Percentiles rank a stretch among this genome's conserved stretches.
Conservation (phyloP, 331 rosid species). For the Telfairia occidentalis region DNA sequence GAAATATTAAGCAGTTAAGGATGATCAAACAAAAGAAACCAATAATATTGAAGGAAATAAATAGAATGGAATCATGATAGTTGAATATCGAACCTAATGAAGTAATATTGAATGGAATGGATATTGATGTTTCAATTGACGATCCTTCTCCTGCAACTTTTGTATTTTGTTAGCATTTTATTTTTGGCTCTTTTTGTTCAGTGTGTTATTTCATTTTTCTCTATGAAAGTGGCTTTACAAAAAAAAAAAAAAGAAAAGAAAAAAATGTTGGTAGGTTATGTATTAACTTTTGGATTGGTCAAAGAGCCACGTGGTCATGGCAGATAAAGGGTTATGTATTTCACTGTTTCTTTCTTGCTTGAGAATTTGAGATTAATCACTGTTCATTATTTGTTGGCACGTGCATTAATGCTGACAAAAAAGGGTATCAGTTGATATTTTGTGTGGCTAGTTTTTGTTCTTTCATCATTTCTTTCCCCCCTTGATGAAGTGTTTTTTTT, state of each 20-base stretch:
- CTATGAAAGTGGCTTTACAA: neutral
- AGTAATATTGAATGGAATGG: neutral
- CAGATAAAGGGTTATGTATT: neutral
- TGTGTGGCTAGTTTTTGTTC: neutral
- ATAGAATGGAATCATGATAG: neutral
- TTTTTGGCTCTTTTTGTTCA: neutral
- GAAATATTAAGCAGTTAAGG: neutral
- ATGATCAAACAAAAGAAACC: neutral
- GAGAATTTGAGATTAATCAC: neutral
- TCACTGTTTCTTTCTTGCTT: neutral
- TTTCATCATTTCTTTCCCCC: neutral
- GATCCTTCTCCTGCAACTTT: neutral
- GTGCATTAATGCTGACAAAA: neutral
- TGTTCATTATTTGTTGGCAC: neutral
- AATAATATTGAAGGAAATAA: neutral
- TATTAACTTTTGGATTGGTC: neutral
- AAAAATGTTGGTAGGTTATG: neutral
- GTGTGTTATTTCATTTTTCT: neutral
- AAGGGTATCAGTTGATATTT: neutral
- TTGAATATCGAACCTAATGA: constrained; percentile 1
- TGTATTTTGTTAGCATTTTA: neutral
- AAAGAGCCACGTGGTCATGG: neutral
- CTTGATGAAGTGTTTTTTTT: neutral
- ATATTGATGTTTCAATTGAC: neutral
- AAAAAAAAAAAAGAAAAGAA: neutral